phyloP scores from a whole-genome alignment of 2,329 filamentous ascomycete species.

The Amylocarpus encephaloides region DNA sequence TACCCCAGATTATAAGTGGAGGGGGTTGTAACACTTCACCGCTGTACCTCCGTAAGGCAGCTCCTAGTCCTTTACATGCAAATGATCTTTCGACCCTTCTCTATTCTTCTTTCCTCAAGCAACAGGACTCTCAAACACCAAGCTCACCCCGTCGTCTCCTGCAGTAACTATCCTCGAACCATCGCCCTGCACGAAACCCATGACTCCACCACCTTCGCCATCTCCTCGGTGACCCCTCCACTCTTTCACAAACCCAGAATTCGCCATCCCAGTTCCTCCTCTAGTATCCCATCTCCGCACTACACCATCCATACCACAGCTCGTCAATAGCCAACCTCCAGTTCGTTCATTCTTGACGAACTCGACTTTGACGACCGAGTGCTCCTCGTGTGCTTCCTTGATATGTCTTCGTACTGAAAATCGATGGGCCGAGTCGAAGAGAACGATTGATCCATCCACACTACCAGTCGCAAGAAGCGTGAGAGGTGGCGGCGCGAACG shows the following conservation, averaged over 20 bases:
- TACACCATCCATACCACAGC: constrained; percentile 86
- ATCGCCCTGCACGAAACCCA: constrained; percentile 83
- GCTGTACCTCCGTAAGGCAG: not conserved
- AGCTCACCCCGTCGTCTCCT: constrained; percentile 71
- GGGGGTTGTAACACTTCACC: no score
- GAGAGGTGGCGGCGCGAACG: constrained; percentile 49
- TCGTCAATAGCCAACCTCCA: constrained; percentile 68
- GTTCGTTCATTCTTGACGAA: constrained; percentile 56
- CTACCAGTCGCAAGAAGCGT: constrained; percentile 58
- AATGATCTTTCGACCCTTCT: not conserved
- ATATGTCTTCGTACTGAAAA: constrained; percentile 85
- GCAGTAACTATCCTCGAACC: constrained; percentile 78
- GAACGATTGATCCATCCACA: constrained; percentile 70
- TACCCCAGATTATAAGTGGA: no score
- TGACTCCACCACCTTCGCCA: constrained; percentile 78
- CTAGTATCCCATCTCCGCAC: constrained; percentile 81
- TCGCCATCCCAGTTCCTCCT: constrained; percentile 59
- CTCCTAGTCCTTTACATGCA: not conserved
- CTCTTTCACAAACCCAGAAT: constrained; percentile 69
- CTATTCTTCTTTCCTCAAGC: constrained; percentile 3
- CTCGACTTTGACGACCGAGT: constrained; percentile 86
- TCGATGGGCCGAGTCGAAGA: constrained; percentile 80
- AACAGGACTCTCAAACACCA: constrained; percentile 55
- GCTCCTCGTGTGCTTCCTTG: constrained; percentile 76
- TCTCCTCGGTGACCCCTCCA: constrained; percentile 86